Conservation (phyloP, 2,329 filamentous ascomycete genomes). For the Colletotrichum filicis region DNA sequence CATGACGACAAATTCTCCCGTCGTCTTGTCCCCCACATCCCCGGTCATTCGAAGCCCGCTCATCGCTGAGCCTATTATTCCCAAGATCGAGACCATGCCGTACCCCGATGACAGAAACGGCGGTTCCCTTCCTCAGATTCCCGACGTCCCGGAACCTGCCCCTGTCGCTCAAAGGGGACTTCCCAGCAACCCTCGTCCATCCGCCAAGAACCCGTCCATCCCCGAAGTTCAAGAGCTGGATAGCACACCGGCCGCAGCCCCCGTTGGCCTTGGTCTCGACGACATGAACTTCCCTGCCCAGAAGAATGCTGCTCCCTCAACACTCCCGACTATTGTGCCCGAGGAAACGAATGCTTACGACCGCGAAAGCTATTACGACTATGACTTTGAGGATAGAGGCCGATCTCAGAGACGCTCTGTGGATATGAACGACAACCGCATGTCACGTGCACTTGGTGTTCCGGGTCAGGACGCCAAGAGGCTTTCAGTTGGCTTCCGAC, state of each 20-base stretch:
- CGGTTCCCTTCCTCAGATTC: constrained; percentile 40
- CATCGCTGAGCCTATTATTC: constrained; percentile 46
- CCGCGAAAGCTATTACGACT: constrained; percentile 36
- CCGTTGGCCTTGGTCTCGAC: constrained; percentile 35
- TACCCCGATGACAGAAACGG: constrained; percentile 47
- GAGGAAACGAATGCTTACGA: constrained; percentile 38
- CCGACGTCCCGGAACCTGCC: constrained; percentile 51
- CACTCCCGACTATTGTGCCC: constrained; percentile 42
- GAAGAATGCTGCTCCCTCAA: constrained; percentile 48
- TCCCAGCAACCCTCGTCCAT: constrained; percentile 29
- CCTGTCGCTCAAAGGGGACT: constrained; percentile 44
- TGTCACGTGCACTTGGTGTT: constrained; percentile 58
- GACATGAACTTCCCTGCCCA: constrained; percentile 40
- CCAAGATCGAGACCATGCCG: constrained; percentile 52
- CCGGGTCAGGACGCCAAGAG: constrained; percentile 66
- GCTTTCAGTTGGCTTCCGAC: constrained; percentile 80
- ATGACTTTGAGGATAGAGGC: constrained; percentile 47
- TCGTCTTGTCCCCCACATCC: constrained; percentile 35
- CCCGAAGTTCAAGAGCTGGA: constrained; percentile 22
- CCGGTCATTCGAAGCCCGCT: constrained; percentile 26
- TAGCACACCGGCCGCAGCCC: constrained; percentile 24
- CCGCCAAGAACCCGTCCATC: constrained; percentile 25
- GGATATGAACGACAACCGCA: constrained; percentile 41
- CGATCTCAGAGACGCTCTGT: constrained; percentile 44
- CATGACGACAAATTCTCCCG: constrained; percentile 39